Conservation (phyloP, 768 basidiomycete genomes). For the Dioszegia hungarica region DNA sequence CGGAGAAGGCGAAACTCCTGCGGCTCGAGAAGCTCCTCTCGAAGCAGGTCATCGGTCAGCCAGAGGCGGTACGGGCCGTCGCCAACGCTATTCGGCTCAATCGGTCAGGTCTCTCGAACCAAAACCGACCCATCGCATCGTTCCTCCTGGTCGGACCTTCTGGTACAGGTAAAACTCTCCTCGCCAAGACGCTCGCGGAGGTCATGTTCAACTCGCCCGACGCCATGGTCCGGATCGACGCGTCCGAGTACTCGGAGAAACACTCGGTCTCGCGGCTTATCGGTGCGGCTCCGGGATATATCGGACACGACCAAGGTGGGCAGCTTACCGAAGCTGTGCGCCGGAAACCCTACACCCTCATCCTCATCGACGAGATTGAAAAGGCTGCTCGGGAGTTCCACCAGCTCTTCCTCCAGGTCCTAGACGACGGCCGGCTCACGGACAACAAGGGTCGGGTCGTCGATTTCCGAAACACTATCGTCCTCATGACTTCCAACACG, state of each 20-base stretch:
- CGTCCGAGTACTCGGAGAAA: conserved; percentile 65
- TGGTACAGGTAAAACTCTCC: conserved; percentile 49
- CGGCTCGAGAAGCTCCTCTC: conserved; percentile 48
- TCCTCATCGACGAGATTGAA: conserved; percentile 51
- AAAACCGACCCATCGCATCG: conserved; percentile 48
- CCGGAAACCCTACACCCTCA: conserved; percentile 47
- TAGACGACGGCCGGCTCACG: conserved; percentile 53
- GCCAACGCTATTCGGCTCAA: conserved; percentile 50
- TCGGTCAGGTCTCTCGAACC: conserved; percentile 47
- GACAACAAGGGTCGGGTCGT: conserved; percentile 51
- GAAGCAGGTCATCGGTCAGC: conserved; percentile 67
- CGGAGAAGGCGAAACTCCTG: conserved; percentile 48
- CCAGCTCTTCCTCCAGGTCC: conserved; percentile 51
- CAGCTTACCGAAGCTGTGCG: conserved; percentile 49
- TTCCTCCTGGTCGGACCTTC: conserved; percentile 49
- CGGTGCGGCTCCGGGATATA: conserved; percentile 48
- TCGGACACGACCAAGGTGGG: conserved; percentile 48
- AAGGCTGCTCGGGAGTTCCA: conserved; percentile 52
- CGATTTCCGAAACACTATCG: conserved; percentile 51
- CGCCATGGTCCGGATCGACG: conserved; percentile 49
- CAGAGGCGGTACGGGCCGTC: conserved; percentile 56
- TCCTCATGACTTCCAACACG: conserved; percentile 51
- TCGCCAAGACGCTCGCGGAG: conserved; percentile 48
- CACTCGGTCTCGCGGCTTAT: conserved; percentile 48
- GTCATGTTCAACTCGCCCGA: conserved; percentile 50